phyloP scores from a whole-genome alignment of 495 filamentous ascomycete genomes.

The Talaromyces proteolyticus region DNA sequence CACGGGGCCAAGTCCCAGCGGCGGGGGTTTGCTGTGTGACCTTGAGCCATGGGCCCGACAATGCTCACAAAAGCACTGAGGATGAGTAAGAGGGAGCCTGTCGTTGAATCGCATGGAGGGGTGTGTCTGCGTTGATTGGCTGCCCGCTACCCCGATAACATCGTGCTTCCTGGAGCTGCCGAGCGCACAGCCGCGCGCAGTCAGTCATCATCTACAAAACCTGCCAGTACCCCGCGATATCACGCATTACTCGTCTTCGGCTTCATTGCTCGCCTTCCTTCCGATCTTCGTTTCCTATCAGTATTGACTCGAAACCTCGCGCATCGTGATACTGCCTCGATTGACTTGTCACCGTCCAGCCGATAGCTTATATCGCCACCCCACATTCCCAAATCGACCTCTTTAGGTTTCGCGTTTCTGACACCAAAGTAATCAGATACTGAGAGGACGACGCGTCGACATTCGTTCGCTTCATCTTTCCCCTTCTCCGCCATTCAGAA shows the following conservation, averaged over 20 bases:
- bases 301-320: background rate
- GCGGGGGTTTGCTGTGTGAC: too few species aligned
- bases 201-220: background rate
- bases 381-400: background rate
- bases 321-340: background rate
- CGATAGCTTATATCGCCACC: background rate
- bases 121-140: slow-evolving; percentile 30
- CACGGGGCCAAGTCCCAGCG: too few species aligned
- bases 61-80: too few species aligned
- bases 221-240: background rate
- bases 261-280: background rate
- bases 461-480: too few species aligned
- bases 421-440: background rate
- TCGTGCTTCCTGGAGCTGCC: background rate
- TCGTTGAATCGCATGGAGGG: slow-evolving; percentile 37
- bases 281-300: too few species aligned
- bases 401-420: background rate
- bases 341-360: background rate
- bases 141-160: slow-evolving; percentile 3
- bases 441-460: background rate
- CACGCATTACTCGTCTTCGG: background rate
- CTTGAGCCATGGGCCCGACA: too few species aligned
- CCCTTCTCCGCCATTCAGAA: slow-evolving; percentile 15
- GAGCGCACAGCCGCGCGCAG: background rate
- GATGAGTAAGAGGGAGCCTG: slow-evolving; percentile 14